A percentile compares a stretch with the other conserved stretches of the same genome.
These are phyloP conservation scores for Rhynchospora pubera DNA, from an alignment of 176 grass and related monocot genomes.

Conservation along the genomic window DNA sequence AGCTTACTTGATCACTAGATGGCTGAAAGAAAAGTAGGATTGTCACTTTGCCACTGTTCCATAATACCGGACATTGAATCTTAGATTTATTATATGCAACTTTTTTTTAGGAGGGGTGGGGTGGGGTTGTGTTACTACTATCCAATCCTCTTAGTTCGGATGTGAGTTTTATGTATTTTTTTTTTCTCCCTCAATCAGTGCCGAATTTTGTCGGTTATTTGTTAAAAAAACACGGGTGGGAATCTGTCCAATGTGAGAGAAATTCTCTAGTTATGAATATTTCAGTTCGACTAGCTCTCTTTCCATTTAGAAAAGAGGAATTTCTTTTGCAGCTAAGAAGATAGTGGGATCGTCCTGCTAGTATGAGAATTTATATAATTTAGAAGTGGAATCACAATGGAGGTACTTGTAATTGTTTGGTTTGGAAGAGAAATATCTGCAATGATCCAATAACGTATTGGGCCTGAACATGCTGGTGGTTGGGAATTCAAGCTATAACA, in stretches of 20 bases:
- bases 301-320: background rate
- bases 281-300: background rate
- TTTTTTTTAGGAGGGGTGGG: too few relatives aligned
- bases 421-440: too few relatives aligned
- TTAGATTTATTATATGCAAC: background rate
- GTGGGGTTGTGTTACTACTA: too few relatives aligned
- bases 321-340: constrained; percentile 3
- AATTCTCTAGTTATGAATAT: background rate
- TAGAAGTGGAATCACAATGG: too few relatives aligned
- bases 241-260: background rate
- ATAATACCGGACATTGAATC: background rate
- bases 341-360: background rate
- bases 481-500: too few relatives aligned
- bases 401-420: background rate
- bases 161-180: background rate
- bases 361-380: background rate
- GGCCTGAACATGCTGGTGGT: too few relatives aligned
- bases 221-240: background rate
- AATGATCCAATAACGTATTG: too few relatives aligned
- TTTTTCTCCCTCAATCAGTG: background rate
- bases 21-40: background rate
- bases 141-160: too few relatives aligned
- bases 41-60: background rate
- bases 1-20: background rate
- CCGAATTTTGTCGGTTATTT: background rate